phyloP scores from a whole-genome alignment of 2,329 filamentous ascomycete species.

The Reticulascus tulasneorum region DNA sequence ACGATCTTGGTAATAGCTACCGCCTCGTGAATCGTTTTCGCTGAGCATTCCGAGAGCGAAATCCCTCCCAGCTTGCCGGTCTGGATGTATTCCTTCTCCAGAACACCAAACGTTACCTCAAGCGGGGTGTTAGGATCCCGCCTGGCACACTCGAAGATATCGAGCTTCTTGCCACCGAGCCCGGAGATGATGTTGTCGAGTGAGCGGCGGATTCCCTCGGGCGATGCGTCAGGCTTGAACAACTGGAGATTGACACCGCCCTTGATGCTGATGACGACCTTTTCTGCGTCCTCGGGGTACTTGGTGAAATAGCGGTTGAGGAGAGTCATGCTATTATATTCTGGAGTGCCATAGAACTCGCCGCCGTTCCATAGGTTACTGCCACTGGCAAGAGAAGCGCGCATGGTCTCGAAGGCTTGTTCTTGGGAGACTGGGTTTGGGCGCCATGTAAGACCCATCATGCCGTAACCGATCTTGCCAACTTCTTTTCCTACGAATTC shows the following conservation, averaged over 20 bases:
- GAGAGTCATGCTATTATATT: slow-evolving; percentile 55
- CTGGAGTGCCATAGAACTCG: slow-evolving; percentile 60
- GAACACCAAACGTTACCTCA: slow-evolving; percentile 36
- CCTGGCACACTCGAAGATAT: slow-evolving; percentile 57
- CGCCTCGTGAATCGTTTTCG: slow-evolving; percentile 44
- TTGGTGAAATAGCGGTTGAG: slow-evolving; percentile 59
- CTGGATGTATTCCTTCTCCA: slow-evolving; percentile 46
- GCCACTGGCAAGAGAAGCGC: slow-evolving; percentile 42
- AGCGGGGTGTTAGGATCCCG: slow-evolving; percentile 48
- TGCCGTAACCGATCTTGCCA: slow-evolving; percentile 48
- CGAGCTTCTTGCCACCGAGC: slow-evolving; percentile 55
- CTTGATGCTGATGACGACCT: slow-evolving; percentile 61
- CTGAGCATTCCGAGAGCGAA: slow-evolving; percentile 48
- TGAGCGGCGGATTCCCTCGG: slow-evolving; percentile 50
- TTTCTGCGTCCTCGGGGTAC: slow-evolving; percentile 60
- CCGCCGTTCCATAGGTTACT: slow-evolving; percentile 58
- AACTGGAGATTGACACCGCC: slow-evolving; percentile 40
- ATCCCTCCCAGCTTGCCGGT: slow-evolving; percentile 49
- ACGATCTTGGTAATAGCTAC: slow-evolving; percentile 39
- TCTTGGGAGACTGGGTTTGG: slow-evolving; percentile 35
- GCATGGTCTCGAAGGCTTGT: slow-evolving; percentile 51
- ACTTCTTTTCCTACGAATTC: slow-evolving; percentile 39
- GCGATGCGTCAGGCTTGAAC: slow-evolving; percentile 44
- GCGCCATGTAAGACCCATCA: slow-evolving; percentile 49
- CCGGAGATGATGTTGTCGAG: slow-evolving; percentile 52